These are phyloP conservation scores for Keithomyces neogunnii DNA, from an alignment of 2,329 filamentous ascomycete genomes.

Conservation along the genomic window DNA sequence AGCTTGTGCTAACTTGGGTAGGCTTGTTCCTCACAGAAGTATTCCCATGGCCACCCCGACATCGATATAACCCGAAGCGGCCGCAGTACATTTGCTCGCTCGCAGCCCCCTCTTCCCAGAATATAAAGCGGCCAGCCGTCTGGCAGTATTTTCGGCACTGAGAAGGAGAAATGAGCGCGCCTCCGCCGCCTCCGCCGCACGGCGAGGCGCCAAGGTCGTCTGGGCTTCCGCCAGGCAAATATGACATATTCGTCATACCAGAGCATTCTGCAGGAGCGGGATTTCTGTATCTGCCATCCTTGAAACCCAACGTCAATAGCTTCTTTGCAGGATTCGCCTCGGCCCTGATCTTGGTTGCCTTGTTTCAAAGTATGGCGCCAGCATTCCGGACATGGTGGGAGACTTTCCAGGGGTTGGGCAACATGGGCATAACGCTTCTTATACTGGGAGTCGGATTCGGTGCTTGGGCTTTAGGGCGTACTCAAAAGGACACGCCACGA, in stretches of 20 bases:
- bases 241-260: slow-evolving; percentile 95
- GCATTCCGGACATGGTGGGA: slow-evolving; percentile 66
- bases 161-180: slow-evolving; percentile 40
- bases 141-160: background rate
- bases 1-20: slow-evolving; percentile 7
- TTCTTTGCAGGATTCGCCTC: slow-evolving; percentile 81
- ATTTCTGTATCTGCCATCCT: slow-evolving; percentile 88
- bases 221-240: slow-evolving; percentile 78
- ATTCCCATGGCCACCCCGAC: slow-evolving; percentile 21
- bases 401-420: slow-evolving; percentile 61
- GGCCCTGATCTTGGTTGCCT: slow-evolving; percentile 61
- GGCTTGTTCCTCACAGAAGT: background rate
- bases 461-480: slow-evolving; percentile 56
- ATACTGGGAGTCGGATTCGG: slow-evolving; percentile 65
- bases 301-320: slow-evolving; percentile 79
- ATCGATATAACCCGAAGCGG: slow-evolving; percentile 14
- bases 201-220: slow-evolving; percentile 64
- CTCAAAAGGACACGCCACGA: slow-evolving; percentile 21
- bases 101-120: background rate
- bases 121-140: background rate
- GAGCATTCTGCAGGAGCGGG: slow-evolving; percentile 82
- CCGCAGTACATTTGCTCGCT: background rate
- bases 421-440: slow-evolving; percentile 63
- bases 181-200: slow-evolving; percentile 80
- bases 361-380: slow-evolving; percentile 68